These are phyloP conservation scores for Anisodus tanguticus DNA, from an alignment of 257 asterid species.

Conservation along the genomic window DNA sequence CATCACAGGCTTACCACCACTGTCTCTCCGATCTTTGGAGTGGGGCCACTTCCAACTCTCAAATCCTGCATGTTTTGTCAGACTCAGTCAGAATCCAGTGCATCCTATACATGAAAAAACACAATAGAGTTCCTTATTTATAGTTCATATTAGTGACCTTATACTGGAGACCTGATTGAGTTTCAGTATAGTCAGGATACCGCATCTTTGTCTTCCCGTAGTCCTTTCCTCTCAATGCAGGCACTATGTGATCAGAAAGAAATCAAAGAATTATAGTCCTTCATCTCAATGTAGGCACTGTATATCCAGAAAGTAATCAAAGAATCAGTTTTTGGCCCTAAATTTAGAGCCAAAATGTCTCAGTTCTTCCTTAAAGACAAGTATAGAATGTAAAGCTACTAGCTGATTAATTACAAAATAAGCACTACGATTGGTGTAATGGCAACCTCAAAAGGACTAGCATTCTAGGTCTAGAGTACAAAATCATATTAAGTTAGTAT, in stretches of 20 bases:
- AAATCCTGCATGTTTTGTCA: constrained; percentile 69
- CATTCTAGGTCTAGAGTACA: background rate
- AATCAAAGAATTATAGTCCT: constrained; percentile 51
- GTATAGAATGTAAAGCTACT: constrained; percentile 13
- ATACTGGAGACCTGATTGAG: constrained; percentile 91
- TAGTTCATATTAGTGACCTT: constrained; percentile 61
- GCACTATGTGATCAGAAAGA: constrained; percentile 83
- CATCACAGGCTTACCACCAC: constrained; percentile 71
- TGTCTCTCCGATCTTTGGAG: constrained; percentile 74
- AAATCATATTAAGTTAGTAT: constrained; percentile 24
- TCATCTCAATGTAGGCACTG: constrained; percentile 94
- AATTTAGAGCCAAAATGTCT: constrained; percentile 4
- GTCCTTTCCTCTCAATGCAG: constrained; percentile 97
- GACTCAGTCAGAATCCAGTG: constrained; percentile 35
- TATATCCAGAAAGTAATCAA: constrained; percentile 55
- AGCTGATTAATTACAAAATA: background rate
- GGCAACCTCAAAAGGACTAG: background rate
- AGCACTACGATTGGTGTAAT: background rate
- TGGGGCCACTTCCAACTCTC: constrained; percentile 81
- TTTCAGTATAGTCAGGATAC: constrained; percentile 82
- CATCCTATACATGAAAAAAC: constrained; percentile 30
- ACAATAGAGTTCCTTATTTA: constrained; percentile 32
- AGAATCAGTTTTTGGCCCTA: background rate
- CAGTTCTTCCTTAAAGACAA: background rate
- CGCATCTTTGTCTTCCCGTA: constrained; percentile 95